Evolutionary conservation across 345 rosid genomes (phyloP), one percentile per base, ranked within the genome.

Genomic region (Melaleuca quinquenervia): DNA sequence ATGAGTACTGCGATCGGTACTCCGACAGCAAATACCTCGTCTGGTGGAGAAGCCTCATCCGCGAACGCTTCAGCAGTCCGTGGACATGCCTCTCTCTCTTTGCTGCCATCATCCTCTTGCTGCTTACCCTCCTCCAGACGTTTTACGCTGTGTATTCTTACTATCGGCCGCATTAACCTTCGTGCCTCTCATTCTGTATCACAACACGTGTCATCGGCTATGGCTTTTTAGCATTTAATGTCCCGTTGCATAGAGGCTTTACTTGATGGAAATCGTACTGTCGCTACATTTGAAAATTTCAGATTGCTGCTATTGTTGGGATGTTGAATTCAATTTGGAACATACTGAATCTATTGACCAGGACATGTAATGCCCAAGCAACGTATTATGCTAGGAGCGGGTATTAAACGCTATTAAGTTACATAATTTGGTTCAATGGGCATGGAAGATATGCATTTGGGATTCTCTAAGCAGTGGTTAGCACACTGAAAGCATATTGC

Each of bases 41-140:
- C 41, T 82, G 87, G 87, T 82, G 87, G 82, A 32, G 60, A 27
- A 84, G 29, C 51, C 60, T 84, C 11, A 75, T 78, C 21, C 74
- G 58, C 27, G 50, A 53, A 14, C 82, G 56, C 45, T 87, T 84
- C 75, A 84, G 54, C 75, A 84, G 50, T 70, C 88, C 88, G 44
- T 87, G 88, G 88, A 41, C 88, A 6, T 51, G 84, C 54, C 7
- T 87, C 12, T 84, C 89, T 36, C 84, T 87, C 13, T 26, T 83
- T 10, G 87, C 87, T 3, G 87, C 89, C 11, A 64, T 85, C 6
- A 27, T 53, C 45, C 75, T 87, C 8, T 70, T 87, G 32, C 13
- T 85, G 26, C 85, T 87, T 18, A 87, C 87, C 8, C 11, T 70
- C 41, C 50, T 70, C 10, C 86, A 85, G 70, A 64, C 87, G 1